A percentile compares a stretch with the other conserved stretches of the same genome.
Evolutionary conservation across 352 stramenopile species (phyloP).

Genomic region (Phytophthora macrochlamydospora): DNA sequence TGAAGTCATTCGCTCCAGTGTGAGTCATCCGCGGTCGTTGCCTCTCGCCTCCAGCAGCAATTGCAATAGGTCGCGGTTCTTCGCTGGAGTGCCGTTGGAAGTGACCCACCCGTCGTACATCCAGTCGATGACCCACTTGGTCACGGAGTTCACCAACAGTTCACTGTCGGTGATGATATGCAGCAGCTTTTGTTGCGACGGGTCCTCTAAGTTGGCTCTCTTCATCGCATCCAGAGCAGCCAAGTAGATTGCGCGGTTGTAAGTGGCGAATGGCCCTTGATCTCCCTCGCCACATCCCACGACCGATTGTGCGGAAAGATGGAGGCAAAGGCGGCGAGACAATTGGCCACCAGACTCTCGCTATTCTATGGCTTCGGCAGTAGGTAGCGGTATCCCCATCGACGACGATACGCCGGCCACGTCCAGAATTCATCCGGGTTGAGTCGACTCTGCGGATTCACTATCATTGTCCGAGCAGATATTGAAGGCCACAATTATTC

Average conservation of each 20-base stretch:
- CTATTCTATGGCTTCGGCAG: background rate
- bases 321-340: constrained; percentile 9
- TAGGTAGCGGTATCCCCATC: background rate
- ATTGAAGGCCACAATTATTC: too few species aligned
- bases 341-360: constrained; percentile 10
- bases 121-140: constrained; percentile 23
- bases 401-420: constrained; percentile 7
- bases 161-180: constrained; percentile 22
- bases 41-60: constrained; percentile 9
- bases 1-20: constrained; percentile 8
- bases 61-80: constrained; percentile 17
- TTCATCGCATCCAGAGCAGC: constrained; percentile 19
- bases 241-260: constrained; percentile 22
- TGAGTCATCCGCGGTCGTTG: constrained; percentile 2
- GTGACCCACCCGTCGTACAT: constrained; percentile 18
- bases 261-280: constrained; percentile 2
- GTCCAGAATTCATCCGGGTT: constrained; percentile 5
- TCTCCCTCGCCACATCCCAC: constrained; percentile 2
- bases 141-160: constrained; percentile 20
- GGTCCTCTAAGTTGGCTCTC: constrained; percentile 19
- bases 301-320: constrained; percentile 15
- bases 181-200: constrained; percentile 8
- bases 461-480: background rate
- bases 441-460: constrained; percentile 1
- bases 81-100: constrained; percentile 6